Base-by-base conservation (phyloP, 2,329 filamentous ascomycete species). In the Fusarium falciforme region DNA sequence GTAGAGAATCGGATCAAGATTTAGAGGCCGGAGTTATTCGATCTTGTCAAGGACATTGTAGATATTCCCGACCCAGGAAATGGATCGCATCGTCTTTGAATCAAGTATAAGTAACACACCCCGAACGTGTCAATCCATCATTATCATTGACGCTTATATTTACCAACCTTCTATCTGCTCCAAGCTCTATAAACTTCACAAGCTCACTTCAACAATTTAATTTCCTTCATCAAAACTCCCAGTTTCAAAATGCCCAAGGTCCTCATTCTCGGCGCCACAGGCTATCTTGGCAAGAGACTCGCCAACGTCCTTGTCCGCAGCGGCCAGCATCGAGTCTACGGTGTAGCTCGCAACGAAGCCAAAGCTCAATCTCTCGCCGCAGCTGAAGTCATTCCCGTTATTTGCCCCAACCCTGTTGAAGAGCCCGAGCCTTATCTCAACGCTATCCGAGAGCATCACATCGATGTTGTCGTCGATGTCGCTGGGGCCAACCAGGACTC, bases 251-350 rank as follows among this genome's bases (percentile, higher is more conserved):
- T 61, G 58, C 58, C 58, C 27, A 61, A 47, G 44, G 29, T 47
- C 20, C 58, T 47, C 10, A 61, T 61, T 16, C 40, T 61, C 16
- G 58, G 38, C 27, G 58, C 58, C 2, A 61, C 58, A 29, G 58
- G 58, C 58, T 61, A 61, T 31, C 27, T 61, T n/a, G 58, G 58
- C n/a, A 47, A 61, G 16, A 44, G 58, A 61, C 38, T 61, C 11
- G 40, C 58, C n/a, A 29, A 47, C 29, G 20, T 12, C 20, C 40
- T 61, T n/a, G 58, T 61, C 29, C 58, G 58, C 12, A 61, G 58
- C 14, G 58, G 58, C 14, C 58, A 61, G 10, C 58, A 61, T 10
- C 25, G 27, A 47, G 38, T 61, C 0, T 61, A 47, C 5, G 58
- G 58, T 9, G 7, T 61, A 1, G 58, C 58, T 6, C 38, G 58